Evolutionary conservation across 2,329 filamentous ascomycete species (phyloP), one percentile per base, ranked within the genome.

Genomic region (Pseudopithomyces chartarum): DNA sequence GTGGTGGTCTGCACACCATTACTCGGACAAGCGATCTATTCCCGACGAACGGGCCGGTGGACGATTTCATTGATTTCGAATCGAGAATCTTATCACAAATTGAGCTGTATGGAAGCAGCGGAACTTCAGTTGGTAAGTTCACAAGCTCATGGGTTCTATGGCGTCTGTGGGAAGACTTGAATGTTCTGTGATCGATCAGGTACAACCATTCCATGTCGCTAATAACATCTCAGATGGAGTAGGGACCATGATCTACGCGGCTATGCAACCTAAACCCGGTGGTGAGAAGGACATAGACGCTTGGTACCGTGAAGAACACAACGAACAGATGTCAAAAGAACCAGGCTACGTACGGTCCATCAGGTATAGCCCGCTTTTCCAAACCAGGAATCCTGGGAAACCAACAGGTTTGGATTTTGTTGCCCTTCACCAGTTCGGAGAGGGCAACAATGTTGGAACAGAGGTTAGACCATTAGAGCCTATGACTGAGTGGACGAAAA

Each of bases 271-370:
- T 2, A 19, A 51, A 4, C 46, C 60, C 3, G 64, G 62, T 6
- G 61, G 62, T 2, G 69, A 65, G 15, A 54, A 38, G 4, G 67
- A 73, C 8, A 54, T 73, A 5, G 68, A 72, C 32, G 59, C 59
- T 6, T 73, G 70, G 70, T 74, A 74, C 43, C 58, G 68, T 5
- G 56, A 71, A 22, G 71, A 75, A 40, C 69, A 74, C 43, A 71
- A 73, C 13, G 56, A 71, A 46, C 68, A 73, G 38, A 72, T 74
- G 65, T 68, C 65, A 4, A 53, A 67, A 36, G 56, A 75, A 52
- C 67, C 67, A 1, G 69, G 66, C 4, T 71, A 63, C 60, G 59
- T 60, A 19, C 67, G 69, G 3, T 68, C 69, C 3, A 63, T 59
- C 15, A 65, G 68, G 2, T 73, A 61, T 43, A 61, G 48, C 32